Percentiles rank a stretch among this genome's conserved stretches.
Conservation (phyloP, 345 rosid genomes). For the Camelina hispida region DNA sequence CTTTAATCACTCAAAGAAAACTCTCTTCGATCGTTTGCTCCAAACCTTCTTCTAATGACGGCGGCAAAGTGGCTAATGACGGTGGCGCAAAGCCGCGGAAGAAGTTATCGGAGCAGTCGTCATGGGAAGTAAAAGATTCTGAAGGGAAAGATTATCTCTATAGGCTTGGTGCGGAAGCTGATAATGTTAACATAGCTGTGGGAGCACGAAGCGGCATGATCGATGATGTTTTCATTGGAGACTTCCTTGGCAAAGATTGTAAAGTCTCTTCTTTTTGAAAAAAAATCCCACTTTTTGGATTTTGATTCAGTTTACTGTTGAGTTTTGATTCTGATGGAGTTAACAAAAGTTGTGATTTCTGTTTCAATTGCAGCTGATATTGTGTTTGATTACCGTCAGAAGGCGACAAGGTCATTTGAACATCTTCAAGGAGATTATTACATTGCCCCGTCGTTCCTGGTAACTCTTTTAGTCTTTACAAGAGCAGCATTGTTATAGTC, state of each 20-base stretch:
- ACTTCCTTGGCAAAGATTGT: constrained; percentile 93
- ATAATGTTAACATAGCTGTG: constrained; percentile 83
- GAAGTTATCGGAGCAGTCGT: constrained; percentile 80
- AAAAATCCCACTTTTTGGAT: not conserved
- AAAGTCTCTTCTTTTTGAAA: constrained; percentile 23
- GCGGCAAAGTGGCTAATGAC: constrained; percentile 26
- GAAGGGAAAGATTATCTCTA: constrained; percentile 84
- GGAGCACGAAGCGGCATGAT: constrained; percentile 84
- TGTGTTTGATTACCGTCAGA: constrained; percentile 94
- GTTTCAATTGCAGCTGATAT: constrained; percentile 67
- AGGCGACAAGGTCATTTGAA: constrained; percentile 90
- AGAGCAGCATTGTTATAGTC: not conserved
- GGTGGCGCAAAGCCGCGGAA: constrained; percentile 38
- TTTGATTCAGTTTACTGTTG: not conserved
- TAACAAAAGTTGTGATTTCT: constrained; percentile 8
- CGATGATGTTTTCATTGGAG: constrained; percentile 80
- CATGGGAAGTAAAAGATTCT: constrained; percentile 85
- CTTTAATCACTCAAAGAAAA: constrained; percentile 29
- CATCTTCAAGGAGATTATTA: constrained; percentile 91
- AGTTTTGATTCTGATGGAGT: not conserved
- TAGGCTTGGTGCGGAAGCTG: constrained; percentile 84
- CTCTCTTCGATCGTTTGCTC: constrained; percentile 48
- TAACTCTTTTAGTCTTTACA: not conserved
- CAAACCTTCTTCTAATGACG: constrained; percentile 40
- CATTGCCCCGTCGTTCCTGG: constrained; percentile 90